These are phyloP conservation scores for Capsicum chinense DNA, from an alignment of 257 asterid genomes.

Conservation along the genomic window DNA sequence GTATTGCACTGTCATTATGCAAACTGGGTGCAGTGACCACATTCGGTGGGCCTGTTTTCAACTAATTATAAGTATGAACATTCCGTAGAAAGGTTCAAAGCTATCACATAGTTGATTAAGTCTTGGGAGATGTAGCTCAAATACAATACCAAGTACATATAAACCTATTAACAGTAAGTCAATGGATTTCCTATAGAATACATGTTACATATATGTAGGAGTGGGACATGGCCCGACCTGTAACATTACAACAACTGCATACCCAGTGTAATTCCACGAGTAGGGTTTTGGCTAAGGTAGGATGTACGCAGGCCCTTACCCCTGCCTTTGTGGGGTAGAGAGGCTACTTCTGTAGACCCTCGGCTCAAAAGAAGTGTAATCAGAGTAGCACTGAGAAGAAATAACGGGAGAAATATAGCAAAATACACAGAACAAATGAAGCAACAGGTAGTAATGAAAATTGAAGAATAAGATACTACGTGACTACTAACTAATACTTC, in stretches of 20 bases:
- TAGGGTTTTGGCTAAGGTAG: neutral
- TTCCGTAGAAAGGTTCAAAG: neutral
- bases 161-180: neutral
- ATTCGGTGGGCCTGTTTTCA: neutral
- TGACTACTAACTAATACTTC: too few species aligned
- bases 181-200: neutral
- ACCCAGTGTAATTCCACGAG: neutral
- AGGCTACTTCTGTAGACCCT: neutral
- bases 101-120: constrained; percentile 2
- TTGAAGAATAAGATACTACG: too few species aligned
- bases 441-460: neutral
- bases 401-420: neutral
- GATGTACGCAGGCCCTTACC: neutral
- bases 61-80: neutral
- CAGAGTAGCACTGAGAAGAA: neutral
- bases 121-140: neutral
- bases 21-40: neutral
- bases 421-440: neutral
- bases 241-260: neutral
- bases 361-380: neutral
- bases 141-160: neutral
- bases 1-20: neutral
- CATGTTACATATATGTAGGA: neutral
- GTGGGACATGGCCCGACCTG: neutral
- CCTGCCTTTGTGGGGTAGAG: neutral